phyloP scores from a whole-genome alignment of 495 filamentous ascomycete species.

The Aspergillus campestris region DNA sequence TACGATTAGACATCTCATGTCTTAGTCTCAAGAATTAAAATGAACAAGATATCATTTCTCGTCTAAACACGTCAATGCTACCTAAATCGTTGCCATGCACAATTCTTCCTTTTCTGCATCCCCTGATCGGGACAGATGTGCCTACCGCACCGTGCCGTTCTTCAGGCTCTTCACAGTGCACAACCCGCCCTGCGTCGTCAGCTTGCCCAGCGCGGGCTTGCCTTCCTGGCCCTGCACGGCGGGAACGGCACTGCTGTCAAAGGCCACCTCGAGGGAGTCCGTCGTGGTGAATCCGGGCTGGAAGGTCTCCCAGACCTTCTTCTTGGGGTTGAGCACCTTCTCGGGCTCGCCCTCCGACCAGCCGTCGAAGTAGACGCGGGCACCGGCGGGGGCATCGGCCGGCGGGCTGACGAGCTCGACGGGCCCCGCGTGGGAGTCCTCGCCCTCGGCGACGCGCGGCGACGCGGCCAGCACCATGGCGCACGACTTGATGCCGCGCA shows the following conservation, averaged over 20 bases:
- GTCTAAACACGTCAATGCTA: neutral
- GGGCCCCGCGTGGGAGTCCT: conserved; percentile 76
- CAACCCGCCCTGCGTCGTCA: conserved; percentile 61
- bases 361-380: conserved; percentile 86
- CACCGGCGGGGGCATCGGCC: conserved; percentile 66
- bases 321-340: conserved; percentile 91
- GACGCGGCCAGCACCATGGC: conserved; percentile 98
- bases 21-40: neutral
- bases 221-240: conserved; percentile 50
- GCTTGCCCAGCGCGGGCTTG: conserved; percentile 58
- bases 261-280: conserved; percentile 65
- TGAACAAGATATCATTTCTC: neutral
- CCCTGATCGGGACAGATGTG: no score
- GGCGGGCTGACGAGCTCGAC: conserved; percentile 91
- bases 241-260: conserved; percentile 56
- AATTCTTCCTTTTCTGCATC: conserved; percentile 2
- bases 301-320: conserved; percentile 95
- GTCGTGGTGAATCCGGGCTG: conserved; percentile 93
- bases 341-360: conserved; percentile 84
- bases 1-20: no score
- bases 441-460: conserved; percentile 64
- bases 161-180: conserved; percentile 68
- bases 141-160: conserved; percentile 62
- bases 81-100: no score
- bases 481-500: conserved; percentile 90